A percentile compares a stretch with the other conserved stretches of the same genome.
phyloP scores from a whole-genome alignment of 2,329 filamentous ascomycete species.

The Claviceps pazoutovae region DNA sequence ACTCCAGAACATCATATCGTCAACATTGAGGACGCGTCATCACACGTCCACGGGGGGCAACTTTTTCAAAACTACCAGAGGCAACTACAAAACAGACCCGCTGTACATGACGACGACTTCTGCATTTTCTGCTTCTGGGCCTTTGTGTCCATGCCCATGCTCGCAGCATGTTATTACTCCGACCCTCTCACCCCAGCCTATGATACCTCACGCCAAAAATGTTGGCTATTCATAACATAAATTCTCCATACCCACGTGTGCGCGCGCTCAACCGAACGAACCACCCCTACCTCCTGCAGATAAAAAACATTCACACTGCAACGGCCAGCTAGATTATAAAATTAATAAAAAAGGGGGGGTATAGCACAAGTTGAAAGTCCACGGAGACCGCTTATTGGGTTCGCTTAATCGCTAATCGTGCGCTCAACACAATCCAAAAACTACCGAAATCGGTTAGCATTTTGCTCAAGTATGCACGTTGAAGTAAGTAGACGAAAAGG shows the following conservation, averaged over 20 bases:
- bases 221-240: neutral
- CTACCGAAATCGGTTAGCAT: slow-evolving; percentile 1
- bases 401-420: slow-evolving; percentile 5
- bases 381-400: neutral
- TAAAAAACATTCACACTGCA: neutral
- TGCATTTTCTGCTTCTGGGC: neutral
- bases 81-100: neutral
- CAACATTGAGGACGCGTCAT: too few relatives aligned
- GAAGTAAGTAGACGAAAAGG: neutral
- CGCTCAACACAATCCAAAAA: slow-evolving; percentile 11
- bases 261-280: neutral
- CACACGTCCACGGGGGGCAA: neutral
- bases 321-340: neutral
- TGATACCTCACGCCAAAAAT: neutral
- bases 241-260: neutral
- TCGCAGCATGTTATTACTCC: neutral
- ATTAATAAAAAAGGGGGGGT: neutral
- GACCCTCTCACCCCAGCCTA: neutral
- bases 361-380: neutral
- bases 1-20: too few relatives aligned
- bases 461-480: too few relatives aligned
- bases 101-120: neutral
- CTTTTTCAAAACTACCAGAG: neutral
- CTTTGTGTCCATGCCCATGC: neutral
- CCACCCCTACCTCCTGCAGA: neutral